Base-by-base conservation (phyloP, 306 rosid species). In the Quercus wislizeni region DNA sequence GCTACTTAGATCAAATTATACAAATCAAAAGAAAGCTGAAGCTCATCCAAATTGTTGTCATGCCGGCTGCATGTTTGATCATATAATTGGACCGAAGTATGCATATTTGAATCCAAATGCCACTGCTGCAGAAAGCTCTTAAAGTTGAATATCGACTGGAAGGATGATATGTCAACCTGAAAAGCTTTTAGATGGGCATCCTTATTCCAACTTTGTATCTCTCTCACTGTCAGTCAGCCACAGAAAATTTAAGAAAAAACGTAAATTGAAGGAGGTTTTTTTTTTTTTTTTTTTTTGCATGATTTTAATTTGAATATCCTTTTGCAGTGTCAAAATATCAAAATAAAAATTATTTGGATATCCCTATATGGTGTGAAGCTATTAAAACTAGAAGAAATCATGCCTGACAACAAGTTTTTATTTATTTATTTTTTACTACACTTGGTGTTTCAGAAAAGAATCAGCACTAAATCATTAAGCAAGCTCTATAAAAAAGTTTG, bases 81-180 rank as follows among this genome's bases (percentile, higher is more conserved):
- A 35, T 35, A 83, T 63, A 94, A 58, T 80, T 92, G 97, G 74
- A 92, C 76, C 0, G 97, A 94, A 90, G 89, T 80, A 89, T 88
- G 95, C 93, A 94, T 78, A 77, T 82, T 74, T 28, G 97, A 88
- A 79, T 87, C 83, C 73, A 78, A 73, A 78, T 92, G 94, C 97
- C 99, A 94, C 80, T 85, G 88, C 82, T 73, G 86, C 78, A 94
- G 76, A 56, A 94, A 91, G 25, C 11, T 70, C 78, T 67, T 85
- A 76, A 94, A 94, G 74, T 83, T 79, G 72, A 84, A 13, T 70
- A 86, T 80, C 8, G 95, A 92, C 81, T 82, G 71, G 30, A 91
- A 70, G 2, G 95, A 94, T 51, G 91, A 83, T 69, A 94, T 52
- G 72, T 94, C 97, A 77, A 87, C 95, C 80, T 82, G 81, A 88